Conservation (phyloP, 805 yeast species). For the Teunomyces aglyptinius region DNA sequence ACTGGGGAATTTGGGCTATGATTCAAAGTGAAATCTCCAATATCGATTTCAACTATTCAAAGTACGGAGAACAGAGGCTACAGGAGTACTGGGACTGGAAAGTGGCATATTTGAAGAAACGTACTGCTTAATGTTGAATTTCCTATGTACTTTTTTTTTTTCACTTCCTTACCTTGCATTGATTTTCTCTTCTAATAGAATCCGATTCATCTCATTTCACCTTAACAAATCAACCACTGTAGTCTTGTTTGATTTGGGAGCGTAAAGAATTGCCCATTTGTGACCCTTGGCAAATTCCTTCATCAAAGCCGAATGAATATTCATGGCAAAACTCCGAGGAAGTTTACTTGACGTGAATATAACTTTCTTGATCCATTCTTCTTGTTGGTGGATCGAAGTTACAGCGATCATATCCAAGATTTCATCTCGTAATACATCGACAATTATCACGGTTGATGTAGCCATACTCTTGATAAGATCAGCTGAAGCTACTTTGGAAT, state of each 20-base stretch:
- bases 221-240: slow-evolving; percentile 29
- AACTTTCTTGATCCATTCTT: slow-evolving; percentile 81
- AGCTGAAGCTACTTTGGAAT: slow-evolving; percentile 60
- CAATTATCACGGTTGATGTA: slow-evolving; percentile 68
- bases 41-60: slow-evolving; percentile 69
- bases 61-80: slow-evolving; percentile 58
- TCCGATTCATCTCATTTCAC: slow-evolving; percentile 5
- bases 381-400: slow-evolving; percentile 71
- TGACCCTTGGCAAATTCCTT: slow-evolving; percentile 74
- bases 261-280: slow-evolving; percentile 71
- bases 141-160: not conserved
- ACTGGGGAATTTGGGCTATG: slow-evolving; percentile 84
- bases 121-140: not conserved
- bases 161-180: slow-evolving; percentile 2
- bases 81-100: slow-evolving; percentile 75
- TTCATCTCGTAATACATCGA: slow-evolving; percentile 75
- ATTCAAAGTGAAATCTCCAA: slow-evolving; percentile 67
- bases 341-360: slow-evolving; percentile 73
- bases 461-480: slow-evolving; percentile 53
- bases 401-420: slow-evolving; percentile 79
- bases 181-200: not conserved
- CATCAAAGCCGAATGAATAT: slow-evolving; percentile 66
- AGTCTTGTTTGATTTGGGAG: slow-evolving; percentile 75
- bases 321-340: slow-evolving; percentile 76
- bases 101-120: slow-evolving; percentile 12